These are phyloP conservation scores for Ganoderma lucidum DNA, from an alignment of 1,284 basidiomycete genomes.

Conservation along the genomic window DNA sequence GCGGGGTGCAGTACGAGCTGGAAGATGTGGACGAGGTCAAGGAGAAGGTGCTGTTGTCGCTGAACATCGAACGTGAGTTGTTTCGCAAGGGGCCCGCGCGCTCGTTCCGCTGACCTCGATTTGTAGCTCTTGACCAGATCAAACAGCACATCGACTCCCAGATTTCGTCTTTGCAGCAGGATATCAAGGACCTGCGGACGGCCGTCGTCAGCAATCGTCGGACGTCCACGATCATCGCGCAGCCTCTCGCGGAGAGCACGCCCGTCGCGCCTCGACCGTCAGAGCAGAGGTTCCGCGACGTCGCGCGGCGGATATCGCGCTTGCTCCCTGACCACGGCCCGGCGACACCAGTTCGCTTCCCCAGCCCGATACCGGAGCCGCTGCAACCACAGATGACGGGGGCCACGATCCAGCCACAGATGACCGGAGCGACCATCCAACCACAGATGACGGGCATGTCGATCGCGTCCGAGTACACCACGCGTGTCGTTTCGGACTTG, in stretches of 20 bases:
- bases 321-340: constrained; percentile 53
- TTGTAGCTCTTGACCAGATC: constrained; percentile 94
- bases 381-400: constrained; percentile 46
- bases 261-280: constrained; percentile 67
- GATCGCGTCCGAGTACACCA: constrained; percentile 73
- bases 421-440: constrained; percentile 71
- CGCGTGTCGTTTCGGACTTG: constrained; percentile 80
- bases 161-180: constrained; percentile 86
- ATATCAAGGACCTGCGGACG: constrained; percentile 90
- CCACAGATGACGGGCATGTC: constrained; percentile 80
- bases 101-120: constrained; percentile 10
- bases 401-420: constrained; percentile 45
- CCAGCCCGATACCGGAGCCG: constrained; percentile 31
- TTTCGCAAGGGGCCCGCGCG: constrained; percentile 15
- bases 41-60: constrained; percentile 86
- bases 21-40: constrained; percentile 96
- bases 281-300: constrained; percentile 74
- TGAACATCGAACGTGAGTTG: constrained; percentile 95
- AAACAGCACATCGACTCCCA: constrained; percentile 97
- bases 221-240: constrained; percentile 58
- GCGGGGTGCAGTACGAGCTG: constrained; percentile 94
- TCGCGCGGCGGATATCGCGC: constrained; percentile 74
- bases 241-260: constrained; percentile 67
- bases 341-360: constrained; percentile 27
- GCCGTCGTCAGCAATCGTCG: constrained; percentile 63